phyloP scores from a whole-genome alignment of 75 land plant genomes.

The Pseudotsuga menziesii region DNA sequence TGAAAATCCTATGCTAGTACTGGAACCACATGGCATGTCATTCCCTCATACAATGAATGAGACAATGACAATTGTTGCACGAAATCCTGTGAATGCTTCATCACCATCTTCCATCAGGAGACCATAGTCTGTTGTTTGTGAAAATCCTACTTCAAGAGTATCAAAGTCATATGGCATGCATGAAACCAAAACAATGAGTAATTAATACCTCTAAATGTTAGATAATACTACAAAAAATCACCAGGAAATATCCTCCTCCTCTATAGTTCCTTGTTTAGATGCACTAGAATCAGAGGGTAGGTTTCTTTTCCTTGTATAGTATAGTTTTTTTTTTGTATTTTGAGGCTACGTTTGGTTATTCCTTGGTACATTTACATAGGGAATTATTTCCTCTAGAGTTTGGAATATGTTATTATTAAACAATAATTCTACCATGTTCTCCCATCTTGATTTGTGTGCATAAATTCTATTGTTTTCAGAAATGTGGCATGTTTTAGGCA shows the following conservation, averaged over 20 bases:
- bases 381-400: background rate
- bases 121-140: background rate
- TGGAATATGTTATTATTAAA: background rate
- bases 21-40: background rate
- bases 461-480: no score
- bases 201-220: background rate
- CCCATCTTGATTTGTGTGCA: no score
- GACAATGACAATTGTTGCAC: background rate
- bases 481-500: background rate
- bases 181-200: background rate
- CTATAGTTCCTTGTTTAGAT: no score
- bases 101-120: background rate
- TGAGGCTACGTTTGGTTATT: background rate
- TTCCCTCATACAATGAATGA: background rate
- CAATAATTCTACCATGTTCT: background rate
- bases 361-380: background rate
- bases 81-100: background rate
- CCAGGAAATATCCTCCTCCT: background rate
- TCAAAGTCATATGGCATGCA: background rate
- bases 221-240: background rate
- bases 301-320: no score
- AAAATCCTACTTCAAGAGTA: background rate
- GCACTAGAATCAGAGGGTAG: no score
- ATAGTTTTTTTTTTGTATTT: no score
- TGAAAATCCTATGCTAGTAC: background rate